Base-by-base conservation (phyloP, 768 basidiomycete species). In the Sarcodon aspratus region DNA sequence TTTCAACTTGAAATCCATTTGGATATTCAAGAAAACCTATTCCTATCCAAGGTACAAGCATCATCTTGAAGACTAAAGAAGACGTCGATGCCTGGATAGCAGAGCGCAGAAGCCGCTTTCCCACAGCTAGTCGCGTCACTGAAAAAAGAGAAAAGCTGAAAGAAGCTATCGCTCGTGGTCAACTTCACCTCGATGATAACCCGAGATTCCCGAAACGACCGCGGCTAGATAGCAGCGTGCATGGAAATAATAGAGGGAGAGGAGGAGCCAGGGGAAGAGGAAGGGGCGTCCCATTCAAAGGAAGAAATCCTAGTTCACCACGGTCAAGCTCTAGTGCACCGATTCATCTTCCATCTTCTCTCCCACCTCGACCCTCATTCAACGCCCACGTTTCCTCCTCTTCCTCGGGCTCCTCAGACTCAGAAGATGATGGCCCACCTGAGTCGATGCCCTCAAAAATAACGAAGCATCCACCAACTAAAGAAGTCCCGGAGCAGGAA, bases 31-130 rank as follows among this genome's bases (percentile, higher is more conserved):
- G 85, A 49, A 88, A 88, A 63, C 70, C 73, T 1, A 64, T 89
- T 17, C 72, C 76, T 4, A 88, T 92, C 36, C 81, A 82, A 53
- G 93, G 93, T 5, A 95, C 92, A 2, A 80, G 69, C 33, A 62
- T 95, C 15, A 59, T 74, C 9, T 72, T 98, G 13, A 78, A 95
- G 57, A 82, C 86, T 1, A 88, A 85, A 7, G 92, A 92, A 57
- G 78, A 82, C 7, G 67, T 97, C 50, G 78, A 77, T 17, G 78
- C 76, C 33, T 98, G 95, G 95, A 76, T 95, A 44, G 80, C 76
- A 11, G 94, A 97, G 58, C 80, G 95, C 37, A 93, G 80, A 64
- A 81, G 78, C 55, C 78, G 85, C 12, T 98, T 85, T 72, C 95
- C 95, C 9, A 86, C 81, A 13, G 61, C 74, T 32, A 59, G 70